Evolutionary conservation across 2,329 filamentous ascomycete genomes (phyloP).

Genomic region (Colletotrichum sp.): DNA sequence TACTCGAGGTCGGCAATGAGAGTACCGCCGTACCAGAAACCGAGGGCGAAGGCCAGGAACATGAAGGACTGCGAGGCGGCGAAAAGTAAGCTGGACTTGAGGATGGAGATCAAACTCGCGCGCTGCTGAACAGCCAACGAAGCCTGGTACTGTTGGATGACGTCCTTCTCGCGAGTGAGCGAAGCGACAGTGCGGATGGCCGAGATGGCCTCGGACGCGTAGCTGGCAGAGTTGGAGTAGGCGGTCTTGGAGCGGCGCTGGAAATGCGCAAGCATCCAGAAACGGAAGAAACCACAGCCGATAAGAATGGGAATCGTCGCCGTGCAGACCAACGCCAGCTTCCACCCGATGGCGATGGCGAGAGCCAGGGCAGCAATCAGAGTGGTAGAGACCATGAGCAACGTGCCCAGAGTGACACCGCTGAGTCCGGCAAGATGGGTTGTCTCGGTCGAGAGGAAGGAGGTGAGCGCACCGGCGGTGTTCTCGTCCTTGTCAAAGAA

Average conservation of each 20-base stretch:
- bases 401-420: constrained; percentile 84
- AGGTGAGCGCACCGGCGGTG: constrained; percentile 85
- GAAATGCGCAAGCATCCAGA: constrained; percentile 83
- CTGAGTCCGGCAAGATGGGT: constrained; percentile 88
- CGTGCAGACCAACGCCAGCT: constrained; percentile 83
- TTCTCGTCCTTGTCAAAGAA: constrained; percentile 94
- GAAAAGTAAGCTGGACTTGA: constrained; percentile 80
- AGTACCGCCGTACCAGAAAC: constrained; percentile 90
- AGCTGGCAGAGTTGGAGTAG: constrained; percentile 82
- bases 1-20: constrained; percentile 77
- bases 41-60: constrained; percentile 84
- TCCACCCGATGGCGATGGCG: constrained; percentile 82
- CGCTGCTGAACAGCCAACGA: constrained; percentile 72
- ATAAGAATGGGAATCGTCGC: constrained; percentile 79
- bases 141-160: constrained; percentile 72
- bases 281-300: constrained; percentile 84
- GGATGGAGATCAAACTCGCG: constrained; percentile 72
- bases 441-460: constrained; percentile 87
- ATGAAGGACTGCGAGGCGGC: constrained; percentile 83
- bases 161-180: constrained; percentile 84
- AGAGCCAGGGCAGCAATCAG: constrained; percentile 75
- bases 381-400: constrained; percentile 82
- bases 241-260: constrained; percentile 79
- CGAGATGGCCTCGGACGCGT: constrained; percentile 91
- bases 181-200: constrained; percentile 94